Percentiles rank a stretch among this genome's conserved stretches.
phyloP scores from a whole-genome alignment of 352 stramenopile species.

The Lagenidium sp. region DNA sequence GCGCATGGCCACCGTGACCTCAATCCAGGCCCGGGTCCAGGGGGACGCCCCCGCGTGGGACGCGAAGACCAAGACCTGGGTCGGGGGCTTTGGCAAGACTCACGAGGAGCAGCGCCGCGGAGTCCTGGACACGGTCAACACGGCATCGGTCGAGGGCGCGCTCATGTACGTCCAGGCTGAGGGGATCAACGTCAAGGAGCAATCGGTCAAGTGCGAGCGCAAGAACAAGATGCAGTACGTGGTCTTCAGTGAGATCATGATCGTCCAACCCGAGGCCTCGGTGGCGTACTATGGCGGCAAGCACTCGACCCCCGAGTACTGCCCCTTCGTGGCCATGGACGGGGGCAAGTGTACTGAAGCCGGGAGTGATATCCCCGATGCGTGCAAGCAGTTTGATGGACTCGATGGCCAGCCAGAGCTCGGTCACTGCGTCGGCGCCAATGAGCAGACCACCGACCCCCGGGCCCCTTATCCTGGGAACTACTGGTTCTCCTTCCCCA shows the following conservation, averaged over 20 bases:
- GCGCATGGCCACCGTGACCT: no score
- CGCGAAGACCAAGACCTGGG: conserved; percentile 9
- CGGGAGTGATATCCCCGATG: conserved; percentile 21
- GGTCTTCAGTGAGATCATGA: conserved; percentile 49
- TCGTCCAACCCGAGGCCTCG: conserved; percentile 27
- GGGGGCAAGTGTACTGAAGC: conserved; percentile 38
- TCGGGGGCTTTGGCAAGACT: conserved; percentile 14
- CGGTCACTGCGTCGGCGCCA: conserved; percentile 36
- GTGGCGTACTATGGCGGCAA: conserved; percentile 32
- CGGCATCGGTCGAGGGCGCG: conserved; percentile 57
- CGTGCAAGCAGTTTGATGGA: conserved; percentile 48
- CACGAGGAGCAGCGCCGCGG: conserved; percentile 28
- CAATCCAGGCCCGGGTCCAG: conserved; percentile 25
- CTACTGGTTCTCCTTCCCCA: conserved; percentile 80
- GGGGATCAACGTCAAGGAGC: conserved; percentile 39
- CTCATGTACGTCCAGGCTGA: conserved; percentile 80
- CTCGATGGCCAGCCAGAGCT: conserved; percentile 27
- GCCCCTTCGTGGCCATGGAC: conserved; percentile 49
- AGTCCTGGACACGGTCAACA: conserved; percentile 67
- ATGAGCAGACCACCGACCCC: conserved; percentile 26
- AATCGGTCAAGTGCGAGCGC: conserved; percentile 26
- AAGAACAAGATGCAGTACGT: conserved; percentile 57
- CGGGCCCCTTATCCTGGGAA: conserved; percentile 65
- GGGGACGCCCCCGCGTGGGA: conserved; percentile 18
- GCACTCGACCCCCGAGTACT: conserved; percentile 26